Percentiles rank a stretch among this genome's conserved stretches.
Evolutionary conservation across 345 rosid genomes (phyloP).

Genomic region (Populus simonii): DNA sequence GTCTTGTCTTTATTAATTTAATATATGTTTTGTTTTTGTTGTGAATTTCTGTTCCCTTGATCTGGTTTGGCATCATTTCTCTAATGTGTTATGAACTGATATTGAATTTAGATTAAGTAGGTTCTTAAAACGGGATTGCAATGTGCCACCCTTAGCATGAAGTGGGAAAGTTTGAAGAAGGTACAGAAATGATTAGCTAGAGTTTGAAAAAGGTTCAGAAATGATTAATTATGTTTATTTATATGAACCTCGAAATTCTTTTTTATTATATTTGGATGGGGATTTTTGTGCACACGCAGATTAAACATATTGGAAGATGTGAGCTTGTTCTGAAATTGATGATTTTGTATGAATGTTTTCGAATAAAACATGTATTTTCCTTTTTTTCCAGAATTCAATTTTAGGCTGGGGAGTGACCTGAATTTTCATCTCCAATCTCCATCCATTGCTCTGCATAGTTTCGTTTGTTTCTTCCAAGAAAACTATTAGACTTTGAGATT

Average conservation of each 20-base stretch:
- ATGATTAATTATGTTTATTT: background rate
- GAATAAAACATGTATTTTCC: background rate
- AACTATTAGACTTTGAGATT: background rate
- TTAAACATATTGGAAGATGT: background rate
- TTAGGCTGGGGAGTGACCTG: background rate
- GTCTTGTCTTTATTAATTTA: background rate
- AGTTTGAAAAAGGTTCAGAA: background rate
- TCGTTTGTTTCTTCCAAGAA: background rate
- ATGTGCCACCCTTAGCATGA: background rate
- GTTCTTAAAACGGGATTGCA: background rate
- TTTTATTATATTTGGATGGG: background rate
- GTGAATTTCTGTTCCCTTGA: background rate
- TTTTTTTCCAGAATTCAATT: no score
- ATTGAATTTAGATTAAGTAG: background rate
- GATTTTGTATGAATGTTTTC: background rate
- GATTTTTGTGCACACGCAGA: background rate
- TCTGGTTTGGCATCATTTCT: background rate
- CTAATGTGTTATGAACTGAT: background rate
- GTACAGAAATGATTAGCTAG: background rate
- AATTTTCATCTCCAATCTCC: background rate
- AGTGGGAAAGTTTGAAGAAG: background rate
- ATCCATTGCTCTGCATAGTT: background rate
- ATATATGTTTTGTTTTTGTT: background rate
- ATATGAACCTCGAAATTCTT: background rate
- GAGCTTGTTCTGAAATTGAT: background rate